Evolutionary conservation across 2,329 filamentous ascomycete species (phyloP), one percentile per base, ranked within the genome.

Genomic region (Trichothecium sympodiale): DNA sequence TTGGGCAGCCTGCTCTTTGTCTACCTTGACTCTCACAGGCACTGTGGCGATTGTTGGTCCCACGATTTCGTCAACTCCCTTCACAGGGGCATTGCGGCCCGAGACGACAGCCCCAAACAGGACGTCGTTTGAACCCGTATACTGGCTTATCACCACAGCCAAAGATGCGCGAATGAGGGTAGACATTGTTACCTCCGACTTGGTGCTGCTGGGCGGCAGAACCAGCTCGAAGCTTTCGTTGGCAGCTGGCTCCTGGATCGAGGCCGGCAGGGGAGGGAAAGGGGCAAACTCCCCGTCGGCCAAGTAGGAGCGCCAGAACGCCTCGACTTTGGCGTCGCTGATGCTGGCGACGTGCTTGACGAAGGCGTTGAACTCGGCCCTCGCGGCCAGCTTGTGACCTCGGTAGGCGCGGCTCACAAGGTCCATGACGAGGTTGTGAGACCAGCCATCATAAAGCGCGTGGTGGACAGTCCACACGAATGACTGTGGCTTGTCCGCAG

Each of bases 31-130:
- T 10, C 51, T 42, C 2, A 53, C 32, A 5, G 54, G 54, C 0
- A 57, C 41, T 3, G 51, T 54, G 10, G 49, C 46, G 18, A 59
- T 53, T 1, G 49, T 49, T 4, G 54, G 54, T 1, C 51, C 54
- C 4, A 44, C 36, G 4, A 56, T 47, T 2, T 43, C 37, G 6
- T 47, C 46, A 1, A 57, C 42, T 7, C 46, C 48, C 2, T 30
- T 23, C 2, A 59, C 35, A 2, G 45, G 40, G 5, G 49, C 46
- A 9, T 49, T 44, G 2, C 54, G 48, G 8, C 55, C 55, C 1
- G 47, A 49, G 1, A 52, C 38, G 1, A 47, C 46, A 7, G 41
- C 40, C 2, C 51, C 54, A 31, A 55, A 56, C 1, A 46, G 25
- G 0, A 55, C 39, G 33, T 49, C 48, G 4, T 39, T 32, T 3